Base-by-base conservation (phyloP, 192 early-diverging fungal species). In the Diversispora eburnea region DNA sequence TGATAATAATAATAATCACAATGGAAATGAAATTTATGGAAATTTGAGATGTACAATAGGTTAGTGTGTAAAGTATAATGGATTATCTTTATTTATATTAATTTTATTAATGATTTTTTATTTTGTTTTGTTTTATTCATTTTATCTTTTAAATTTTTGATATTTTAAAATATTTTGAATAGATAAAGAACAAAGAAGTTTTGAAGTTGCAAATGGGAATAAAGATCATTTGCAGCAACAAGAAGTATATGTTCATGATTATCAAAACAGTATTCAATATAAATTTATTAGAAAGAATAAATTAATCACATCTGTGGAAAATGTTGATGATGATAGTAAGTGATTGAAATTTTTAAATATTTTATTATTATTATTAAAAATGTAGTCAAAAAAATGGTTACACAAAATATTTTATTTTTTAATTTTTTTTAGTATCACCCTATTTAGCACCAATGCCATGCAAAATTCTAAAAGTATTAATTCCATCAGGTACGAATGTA, bases 381-480 rank as follows among this genome's bases (percentile, higher is more conserved):
- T n/a, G 5, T 20, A 17, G 46, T 49, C 33, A 7, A 54, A 33
- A 52, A 33, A 59, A 57, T 17, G 1, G 2, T 19, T 20, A 13
- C 49, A n/a, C n/a, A n/a, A n/a, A n/a, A n/a, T n/a, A n/a, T n/a
- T n/a, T n/a, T 41, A 12, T 22, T 12, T 54, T 33, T 10, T 49
- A 8, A 15, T 6, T 46, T 47, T 71, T 51, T 51, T 5, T 72
- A 73, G 83, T 84, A 22, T 85, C 86, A 0, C 84, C 84, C 20
- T 87, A 87, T 75, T 84, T 81, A 33, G 82, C 88, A 3, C 84
- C 88, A 9, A 89, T 89, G 87, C 88, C 87, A 19, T 19, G 57
- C 90, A 42, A 92, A 94, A 80, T 92, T 89, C 74, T 78, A 65
- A 84, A 86, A 78, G 93, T 95, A 87, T 86, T 90, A 73, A 85